phyloP scores from a whole-genome alignment of 257 asterid genomes.

The Solanum appendiculatum region DNA sequence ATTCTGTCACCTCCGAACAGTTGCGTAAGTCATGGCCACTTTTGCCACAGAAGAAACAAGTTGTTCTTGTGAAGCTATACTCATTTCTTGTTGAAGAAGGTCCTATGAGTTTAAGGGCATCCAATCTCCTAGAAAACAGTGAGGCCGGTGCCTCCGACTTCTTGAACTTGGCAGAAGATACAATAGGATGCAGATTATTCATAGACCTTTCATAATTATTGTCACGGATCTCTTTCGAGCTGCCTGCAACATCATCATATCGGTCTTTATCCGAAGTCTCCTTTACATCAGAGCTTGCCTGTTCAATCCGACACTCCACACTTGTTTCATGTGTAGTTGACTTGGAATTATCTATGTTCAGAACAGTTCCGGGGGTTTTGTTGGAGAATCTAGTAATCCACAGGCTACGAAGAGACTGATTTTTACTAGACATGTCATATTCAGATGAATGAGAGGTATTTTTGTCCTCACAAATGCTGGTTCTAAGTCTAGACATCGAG shows the following conservation, averaged over 20 bases:
- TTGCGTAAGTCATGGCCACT: slow-evolving; percentile 36
- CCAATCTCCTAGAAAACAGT: slow-evolving; percentile 54
- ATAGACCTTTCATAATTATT: slow-evolving; percentile 7
- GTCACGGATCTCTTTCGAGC: neutral
- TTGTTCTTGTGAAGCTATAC: neutral
- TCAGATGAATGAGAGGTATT: slow-evolving; percentile 8
- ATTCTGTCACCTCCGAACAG: slow-evolving; percentile 32
- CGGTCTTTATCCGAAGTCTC: slow-evolving; percentile 3
- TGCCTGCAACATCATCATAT: slow-evolving; percentile 2
- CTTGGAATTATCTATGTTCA: slow-evolving; percentile 12
- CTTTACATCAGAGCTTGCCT: slow-evolving; percentile 3
- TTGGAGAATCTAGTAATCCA: slow-evolving; percentile 61
- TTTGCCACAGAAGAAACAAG: slow-evolving; percentile 57
- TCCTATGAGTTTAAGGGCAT: slow-evolving; percentile 41
- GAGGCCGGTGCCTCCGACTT: slow-evolving; percentile 49
- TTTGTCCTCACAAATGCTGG: neutral
- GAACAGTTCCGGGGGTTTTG: slow-evolving; percentile 2
- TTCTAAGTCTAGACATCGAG: slow-evolving; percentile 7
- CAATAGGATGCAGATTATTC: slow-evolving; percentile 1
- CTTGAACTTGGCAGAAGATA: slow-evolving; percentile 11
- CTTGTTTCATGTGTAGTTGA: slow-evolving; percentile 2
- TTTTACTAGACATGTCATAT: slow-evolving; percentile 21
- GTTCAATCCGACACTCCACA: slow-evolving; percentile 10
- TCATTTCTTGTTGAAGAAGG: slow-evolving; percentile 17
- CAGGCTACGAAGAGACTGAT: slow-evolving; percentile 28